Evolutionary conservation across 192 early-diverging fungal species (phyloP).

Genomic region (Funneliformis mosseae): DNA sequence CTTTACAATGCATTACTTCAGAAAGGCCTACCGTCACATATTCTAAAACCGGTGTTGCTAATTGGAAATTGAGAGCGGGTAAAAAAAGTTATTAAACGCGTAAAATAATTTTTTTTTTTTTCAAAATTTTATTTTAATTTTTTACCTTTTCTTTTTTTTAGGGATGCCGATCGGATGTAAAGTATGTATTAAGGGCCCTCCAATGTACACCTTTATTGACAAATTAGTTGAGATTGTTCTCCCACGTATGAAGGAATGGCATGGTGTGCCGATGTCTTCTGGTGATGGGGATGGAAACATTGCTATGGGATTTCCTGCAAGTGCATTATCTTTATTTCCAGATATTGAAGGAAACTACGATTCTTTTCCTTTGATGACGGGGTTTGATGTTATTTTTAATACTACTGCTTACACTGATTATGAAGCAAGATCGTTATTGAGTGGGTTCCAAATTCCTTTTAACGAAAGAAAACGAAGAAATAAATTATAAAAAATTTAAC

Average conservation of each 20-base stretch:
- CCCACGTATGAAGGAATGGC: conserved; percentile 91
- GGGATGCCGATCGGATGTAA: conserved; percentile 89
- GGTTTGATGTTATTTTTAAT: conserved; percentile 82
- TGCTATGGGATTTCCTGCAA: conserved; percentile 80
- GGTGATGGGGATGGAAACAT: conserved; percentile 85
- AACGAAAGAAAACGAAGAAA: conserved; percentile 25
- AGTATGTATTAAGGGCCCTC: conserved; percentile 76
- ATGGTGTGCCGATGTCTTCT: conserved; percentile 69
- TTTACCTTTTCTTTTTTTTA: no score
- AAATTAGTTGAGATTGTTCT: conserved; percentile 93
- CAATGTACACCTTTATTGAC: conserved; percentile 94
- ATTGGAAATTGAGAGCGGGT: conserved; percentile 85
- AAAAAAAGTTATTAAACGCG: background rate
- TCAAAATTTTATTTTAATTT: background rate
- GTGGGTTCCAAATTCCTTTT: conserved; percentile 91
- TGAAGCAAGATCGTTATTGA: conserved; percentile 79
- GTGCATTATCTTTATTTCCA: conserved; percentile 89
- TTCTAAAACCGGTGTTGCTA: conserved; percentile 75
- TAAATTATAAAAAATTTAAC: no score
- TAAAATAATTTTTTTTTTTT: background rate
- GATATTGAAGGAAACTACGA: conserved; percentile 98
- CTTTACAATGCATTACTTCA: conserved; percentile 86
- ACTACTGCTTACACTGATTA: conserved; percentile 80
- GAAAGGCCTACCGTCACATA: conserved; percentile 77
- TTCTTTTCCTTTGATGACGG: conserved; percentile 86